A percentile compares a stretch with the other conserved stretches of the same genome.
Conservation (phyloP, 169 alveolate genomes). For the Theileria sp. region DNA sequence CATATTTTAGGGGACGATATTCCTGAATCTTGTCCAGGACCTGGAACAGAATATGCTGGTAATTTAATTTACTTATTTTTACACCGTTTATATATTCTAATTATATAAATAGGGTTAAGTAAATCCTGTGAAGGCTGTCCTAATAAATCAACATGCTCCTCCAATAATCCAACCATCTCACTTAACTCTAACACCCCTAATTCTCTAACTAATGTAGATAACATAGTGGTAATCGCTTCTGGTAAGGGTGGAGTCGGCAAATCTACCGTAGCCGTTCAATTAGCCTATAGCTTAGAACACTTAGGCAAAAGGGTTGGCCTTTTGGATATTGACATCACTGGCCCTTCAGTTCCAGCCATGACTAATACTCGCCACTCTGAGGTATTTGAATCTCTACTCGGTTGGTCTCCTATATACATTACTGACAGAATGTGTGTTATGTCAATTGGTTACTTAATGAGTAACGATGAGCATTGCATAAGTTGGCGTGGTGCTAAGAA, state of each 20-base stretch:
- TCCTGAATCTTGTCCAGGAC: constrained; percentile 78
- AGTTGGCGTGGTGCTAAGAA: constrained; percentile 99
- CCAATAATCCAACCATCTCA: constrained; percentile 64
- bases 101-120: constrained; percentile 38
- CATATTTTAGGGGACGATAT: constrained; percentile 28
- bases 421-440: constrained; percentile 92
- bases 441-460: constrained; percentile 95
- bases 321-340: constrained; percentile 97
- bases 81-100: constrained; percentile 38
- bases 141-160: constrained; percentile 88
- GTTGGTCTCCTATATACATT: constrained; percentile 97
- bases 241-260: constrained; percentile 99
- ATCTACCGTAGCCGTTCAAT: constrained; percentile 94
- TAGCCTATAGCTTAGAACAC: constrained; percentile 80
- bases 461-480: constrained; percentile 91
- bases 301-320: constrained; percentile 88
- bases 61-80: neutral
- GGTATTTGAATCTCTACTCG: constrained; percentile 92
- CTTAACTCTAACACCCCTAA: constrained; percentile 74
- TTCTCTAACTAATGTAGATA: constrained; percentile 83
- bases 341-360: constrained; percentile 97
- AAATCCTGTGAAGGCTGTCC: constrained; percentile 98
- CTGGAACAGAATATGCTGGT: constrained; percentile 69
- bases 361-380: constrained; percentile 88
- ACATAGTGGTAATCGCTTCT: constrained; percentile 88